Evolutionary conservation across 2,329 filamentous ascomycete genomes (phyloP).

Genomic region (Ceratocystis huliohia): DNA sequence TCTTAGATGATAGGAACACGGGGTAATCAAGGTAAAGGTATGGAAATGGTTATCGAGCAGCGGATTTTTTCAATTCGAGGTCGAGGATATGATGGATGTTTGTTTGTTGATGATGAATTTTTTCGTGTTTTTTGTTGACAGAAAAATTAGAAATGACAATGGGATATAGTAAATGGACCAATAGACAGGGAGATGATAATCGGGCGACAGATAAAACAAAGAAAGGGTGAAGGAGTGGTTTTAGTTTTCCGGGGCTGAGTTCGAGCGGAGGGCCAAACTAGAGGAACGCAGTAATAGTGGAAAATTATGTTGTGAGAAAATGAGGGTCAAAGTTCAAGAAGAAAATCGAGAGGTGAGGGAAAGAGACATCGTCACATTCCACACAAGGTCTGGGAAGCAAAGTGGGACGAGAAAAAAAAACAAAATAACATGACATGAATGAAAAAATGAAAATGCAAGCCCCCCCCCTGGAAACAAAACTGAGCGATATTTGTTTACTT

Average conservation of each 20-base stretch:
- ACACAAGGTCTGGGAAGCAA: background rate
- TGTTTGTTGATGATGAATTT: background rate
- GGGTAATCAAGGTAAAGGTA: no score
- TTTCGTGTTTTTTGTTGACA: constrained; percentile 1
- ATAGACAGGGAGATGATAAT: constrained; percentile 3
- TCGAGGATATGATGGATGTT: background rate
- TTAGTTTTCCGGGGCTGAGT: background rate
- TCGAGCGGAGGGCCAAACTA: background rate
- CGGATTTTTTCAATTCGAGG: background rate
- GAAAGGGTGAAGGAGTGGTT: background rate
- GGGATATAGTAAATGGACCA: background rate
- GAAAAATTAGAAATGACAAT: background rate
- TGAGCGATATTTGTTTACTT: constrained; percentile 15
- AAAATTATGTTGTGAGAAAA: background rate
- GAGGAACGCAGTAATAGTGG: background rate
- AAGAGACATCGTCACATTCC: constrained; percentile 12
- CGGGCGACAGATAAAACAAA: background rate
- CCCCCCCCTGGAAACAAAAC: no score
- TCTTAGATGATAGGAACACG: constrained; percentile 29
- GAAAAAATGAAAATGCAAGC: background rate
- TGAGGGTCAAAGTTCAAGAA: background rate
- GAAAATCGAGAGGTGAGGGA: background rate
- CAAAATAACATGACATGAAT: background rate
- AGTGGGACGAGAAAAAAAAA: background rate
- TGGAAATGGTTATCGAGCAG: background rate